Percentiles rank a stretch among this genome's conserved stretches.
Evolutionary conservation across 2,329 filamentous ascomycete genomes (phyloP).

Genomic region (Aspergillus chevalieri): DNA sequence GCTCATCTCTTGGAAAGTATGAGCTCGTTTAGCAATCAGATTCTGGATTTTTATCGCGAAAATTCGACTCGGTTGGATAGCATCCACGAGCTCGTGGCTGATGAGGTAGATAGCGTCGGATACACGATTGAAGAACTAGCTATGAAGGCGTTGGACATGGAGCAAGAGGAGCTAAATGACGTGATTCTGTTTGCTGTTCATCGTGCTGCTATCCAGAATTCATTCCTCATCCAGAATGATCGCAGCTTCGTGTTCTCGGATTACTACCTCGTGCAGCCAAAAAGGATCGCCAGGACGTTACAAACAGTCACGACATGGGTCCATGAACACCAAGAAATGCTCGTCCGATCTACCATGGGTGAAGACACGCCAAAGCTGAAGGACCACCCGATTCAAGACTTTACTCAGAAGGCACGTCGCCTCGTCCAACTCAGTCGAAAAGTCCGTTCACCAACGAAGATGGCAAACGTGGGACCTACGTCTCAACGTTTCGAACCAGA

Average conservation of each 20-base stretch:
- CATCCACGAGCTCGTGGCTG: conserved; percentile 33
- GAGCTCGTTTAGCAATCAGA: conserved; percentile 26
- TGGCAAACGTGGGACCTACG: conserved; percentile 39
- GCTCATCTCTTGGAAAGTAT: conserved; percentile 31
- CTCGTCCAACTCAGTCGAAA: conserved; percentile 38
- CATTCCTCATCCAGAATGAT: conserved; percentile 32
- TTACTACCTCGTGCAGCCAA: conserved; percentile 47
- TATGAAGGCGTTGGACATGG: conserved; percentile 26
- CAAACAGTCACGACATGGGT: conserved; percentile 52
- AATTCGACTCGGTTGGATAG: conserved; percentile 30
- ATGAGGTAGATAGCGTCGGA: conserved; percentile 27
- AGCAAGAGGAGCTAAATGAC: conserved; percentile 23
- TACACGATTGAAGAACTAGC: conserved; percentile 35
- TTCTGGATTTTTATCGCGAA: conserved; percentile 28
- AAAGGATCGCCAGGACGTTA: conserved; percentile 43
- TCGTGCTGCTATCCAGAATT: conserved; percentile 22
- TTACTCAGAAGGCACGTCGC: conserved; percentile 40
- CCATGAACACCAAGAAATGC: conserved; percentile 43
- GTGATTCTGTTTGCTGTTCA: conserved; percentile 32
- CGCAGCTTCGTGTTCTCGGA: conserved; percentile 28
- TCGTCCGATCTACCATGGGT: conserved; percentile 21
- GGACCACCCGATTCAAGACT: conserved; percentile 36
- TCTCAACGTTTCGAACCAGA: conserved; percentile 22
- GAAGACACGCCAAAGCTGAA: conserved; percentile 19
- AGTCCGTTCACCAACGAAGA: conserved; percentile 37